These are phyloP conservation scores for Macaranga tanarius DNA, from an alignment of 441 rosid species.

Conservation along the genomic window DNA sequence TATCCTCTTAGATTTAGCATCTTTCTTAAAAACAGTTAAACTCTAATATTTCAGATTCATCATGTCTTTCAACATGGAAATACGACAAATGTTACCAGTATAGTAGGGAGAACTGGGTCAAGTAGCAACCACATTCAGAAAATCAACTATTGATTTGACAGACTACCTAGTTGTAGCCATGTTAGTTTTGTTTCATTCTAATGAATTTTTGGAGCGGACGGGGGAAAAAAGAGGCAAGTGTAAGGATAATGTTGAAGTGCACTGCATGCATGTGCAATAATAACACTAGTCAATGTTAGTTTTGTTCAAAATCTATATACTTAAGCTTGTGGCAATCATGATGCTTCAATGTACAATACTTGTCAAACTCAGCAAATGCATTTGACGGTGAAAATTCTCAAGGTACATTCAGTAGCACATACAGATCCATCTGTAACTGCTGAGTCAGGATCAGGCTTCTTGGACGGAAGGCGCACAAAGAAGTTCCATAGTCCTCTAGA, in stretches of 20 bases:
- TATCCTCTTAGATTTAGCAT: background rate
- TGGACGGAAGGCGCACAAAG: conserved; percentile 41
- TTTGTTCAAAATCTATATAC: conserved; percentile 10
- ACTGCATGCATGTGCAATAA: background rate
- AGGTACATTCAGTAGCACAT: conserved; percentile 28
- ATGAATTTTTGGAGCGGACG: background rate
- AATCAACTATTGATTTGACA: background rate
- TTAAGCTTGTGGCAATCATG: background rate
- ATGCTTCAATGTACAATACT: conserved; percentile 11
- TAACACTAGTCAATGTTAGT: background rate
- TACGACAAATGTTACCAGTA: background rate
- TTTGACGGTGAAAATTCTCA: conserved; percentile 6
- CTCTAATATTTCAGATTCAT: background rate
- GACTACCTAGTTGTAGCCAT: background rate
- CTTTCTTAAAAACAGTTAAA: background rate
- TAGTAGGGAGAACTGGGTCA: background rate
- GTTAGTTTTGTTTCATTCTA: background rate
- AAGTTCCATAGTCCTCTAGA: conserved; percentile 68
- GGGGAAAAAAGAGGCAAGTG: background rate
- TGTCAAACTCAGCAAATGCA: background rate
- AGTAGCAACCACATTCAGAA: conserved; percentile 9
- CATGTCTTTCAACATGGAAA: background rate
- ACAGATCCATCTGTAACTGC: conserved; percentile 43
- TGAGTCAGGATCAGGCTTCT: conserved; percentile 42
- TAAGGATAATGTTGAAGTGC: background rate